Evolutionary conservation across 768 basidiomycete species (phyloP), one percentile per base, ranked within the genome.

Genomic region (Trametes maxima): DNA sequence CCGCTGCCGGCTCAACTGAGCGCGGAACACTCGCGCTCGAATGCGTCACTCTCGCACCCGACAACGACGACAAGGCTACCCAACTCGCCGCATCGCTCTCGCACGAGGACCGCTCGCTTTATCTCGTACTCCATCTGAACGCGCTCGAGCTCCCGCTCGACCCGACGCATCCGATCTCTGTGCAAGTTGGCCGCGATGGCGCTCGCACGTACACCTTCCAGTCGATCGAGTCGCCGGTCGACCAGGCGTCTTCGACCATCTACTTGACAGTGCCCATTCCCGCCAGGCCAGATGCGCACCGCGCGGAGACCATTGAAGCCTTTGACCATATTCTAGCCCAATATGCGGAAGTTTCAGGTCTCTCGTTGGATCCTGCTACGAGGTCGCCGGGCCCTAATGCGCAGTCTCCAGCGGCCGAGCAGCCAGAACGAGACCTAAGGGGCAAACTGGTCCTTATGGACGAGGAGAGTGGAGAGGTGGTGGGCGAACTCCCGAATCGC

Each of bases 381-480:
- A 28, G 36, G 22, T 21, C 21, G 45, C 45, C 21, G 12, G 11
- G 6, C 10, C 21, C 21, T 12, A 8, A 19, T 4, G 44, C 22
- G 2, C 36, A 13, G 19, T 13, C 17, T 14, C 24, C 44, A 19
- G 21, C 51, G 28, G 36, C 60, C 49, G 45, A 19, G 52, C 42
- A 21, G 24, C 12, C 56, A 48, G 14, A 46, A 7, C 50, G 65
- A 16, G 59, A 55, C 57, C 57, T 71, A 24, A 69, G 78, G 42
- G 88, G 89, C 5, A 82, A 82, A 51, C 79, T 92, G 33, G 84
- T 92, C 40, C 80, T 90, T 62, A 80, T 92, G 55, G 85, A 93
- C 69, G 83, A 92, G 70, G 80, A 84, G 43, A 86, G 80, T 46
- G 90, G 90, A 1, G 85, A 90, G 63, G 79, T 92, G 12, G 78